Conservation (phyloP, 495 filamentous ascomycete species). For the Aspergillus biplanus region DNA sequence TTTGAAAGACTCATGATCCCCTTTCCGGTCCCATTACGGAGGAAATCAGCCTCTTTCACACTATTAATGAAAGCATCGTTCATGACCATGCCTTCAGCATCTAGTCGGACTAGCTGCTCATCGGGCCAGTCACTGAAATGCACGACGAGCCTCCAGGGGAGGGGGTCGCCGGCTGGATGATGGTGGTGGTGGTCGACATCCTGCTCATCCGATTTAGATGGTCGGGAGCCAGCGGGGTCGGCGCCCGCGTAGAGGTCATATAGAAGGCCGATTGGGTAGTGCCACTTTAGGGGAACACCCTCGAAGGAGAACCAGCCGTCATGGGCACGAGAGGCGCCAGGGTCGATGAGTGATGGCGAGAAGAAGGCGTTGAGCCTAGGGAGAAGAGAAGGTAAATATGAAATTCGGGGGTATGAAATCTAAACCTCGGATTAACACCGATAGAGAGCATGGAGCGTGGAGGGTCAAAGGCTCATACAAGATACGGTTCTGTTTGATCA, state of each 20-base stretch:
- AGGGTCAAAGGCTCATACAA: slow-evolving; percentile 38
- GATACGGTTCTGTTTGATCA: slow-evolving; percentile 57
- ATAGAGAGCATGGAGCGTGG: not conserved
- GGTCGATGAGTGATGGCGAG: slow-evolving; percentile 68
- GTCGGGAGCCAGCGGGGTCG: slow-evolving; percentile 47
- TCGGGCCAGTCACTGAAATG: slow-evolving; percentile 78
- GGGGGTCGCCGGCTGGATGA: slow-evolving; percentile 34
- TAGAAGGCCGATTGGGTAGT: slow-evolving; percentile 85
- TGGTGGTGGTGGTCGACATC: slow-evolving; percentile 17
- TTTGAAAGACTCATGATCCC: slow-evolving; percentile 91
- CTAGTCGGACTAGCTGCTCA: slow-evolving; percentile 67
- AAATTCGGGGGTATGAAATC: slow-evolving; percentile 57
- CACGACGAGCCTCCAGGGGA: slow-evolving; percentile 80
- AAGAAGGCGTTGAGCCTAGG: slow-evolving; percentile 83
- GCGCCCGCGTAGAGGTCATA: slow-evolving; percentile 82
- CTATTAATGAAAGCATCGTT: slow-evolving; percentile 91
- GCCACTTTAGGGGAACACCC: slow-evolving; percentile 81
- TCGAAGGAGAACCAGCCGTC: slow-evolving; percentile 76
- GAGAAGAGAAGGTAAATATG: slow-evolving; percentile 73
- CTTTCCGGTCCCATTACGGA: slow-evolving; percentile 88
- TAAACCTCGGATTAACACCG: slow-evolving; percentile 27
- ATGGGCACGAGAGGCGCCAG: slow-evolving; percentile 53
- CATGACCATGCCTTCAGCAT: slow-evolving; percentile 60
- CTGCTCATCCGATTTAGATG: slow-evolving; percentile 30
- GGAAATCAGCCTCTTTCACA: slow-evolving; percentile 94